Percentiles rank a stretch among this genome's conserved stretches.
phyloP scores from a whole-genome alignment of 495 filamentous ascomycete species.

The Hypoxylon perforatum region DNA sequence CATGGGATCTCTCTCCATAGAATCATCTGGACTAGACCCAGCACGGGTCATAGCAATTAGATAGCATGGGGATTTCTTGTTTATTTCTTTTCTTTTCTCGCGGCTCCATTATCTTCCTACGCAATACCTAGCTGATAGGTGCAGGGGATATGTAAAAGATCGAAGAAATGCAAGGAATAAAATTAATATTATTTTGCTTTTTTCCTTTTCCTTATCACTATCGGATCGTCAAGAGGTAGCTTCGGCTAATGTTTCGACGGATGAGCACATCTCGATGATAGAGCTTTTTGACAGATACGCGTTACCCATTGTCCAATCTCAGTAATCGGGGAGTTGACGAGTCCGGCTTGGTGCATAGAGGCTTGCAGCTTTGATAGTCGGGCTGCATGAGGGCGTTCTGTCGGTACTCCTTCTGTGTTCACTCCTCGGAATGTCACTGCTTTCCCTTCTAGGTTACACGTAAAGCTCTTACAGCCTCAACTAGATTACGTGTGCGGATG shows the following conservation, averaged over 20 bases:
- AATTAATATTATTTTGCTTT: too few species aligned
- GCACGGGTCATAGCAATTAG: constrained; percentile 2
- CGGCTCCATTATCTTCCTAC: constrained; percentile 25
- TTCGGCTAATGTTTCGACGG: neutral
- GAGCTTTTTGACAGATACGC: constrained; percentile 5
- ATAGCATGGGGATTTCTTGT: neutral
- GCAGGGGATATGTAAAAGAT: constrained; percentile 16
- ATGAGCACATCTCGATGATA: constrained; percentile 19
- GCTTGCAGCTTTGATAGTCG: constrained; percentile 23
- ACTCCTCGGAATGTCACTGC: constrained; percentile 10
- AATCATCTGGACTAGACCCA: constrained; percentile 25
- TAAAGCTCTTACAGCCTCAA: constrained; percentile 27
- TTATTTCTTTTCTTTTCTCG: neutral
- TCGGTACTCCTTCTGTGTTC: constrained; percentile 1
- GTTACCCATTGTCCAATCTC: constrained; percentile 7
- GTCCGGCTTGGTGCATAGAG: constrained; percentile 24
- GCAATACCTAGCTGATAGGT: neutral
- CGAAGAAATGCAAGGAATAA: constrained; percentile 14
- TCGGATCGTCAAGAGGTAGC: neutral
- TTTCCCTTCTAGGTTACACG: constrained; percentile 14
- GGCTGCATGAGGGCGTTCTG: constrained; percentile 33
- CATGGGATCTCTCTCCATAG: constrained; percentile 6
- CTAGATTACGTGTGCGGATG: constrained; percentile 25
- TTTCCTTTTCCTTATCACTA: neutral
- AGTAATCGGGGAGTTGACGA: constrained; percentile 9